A percentile compares a stretch with the other conserved stretches of the same genome.
Conservation (phyloP, 2,329 filamentous ascomycete genomes). For the Didymella pomorum region DNA sequence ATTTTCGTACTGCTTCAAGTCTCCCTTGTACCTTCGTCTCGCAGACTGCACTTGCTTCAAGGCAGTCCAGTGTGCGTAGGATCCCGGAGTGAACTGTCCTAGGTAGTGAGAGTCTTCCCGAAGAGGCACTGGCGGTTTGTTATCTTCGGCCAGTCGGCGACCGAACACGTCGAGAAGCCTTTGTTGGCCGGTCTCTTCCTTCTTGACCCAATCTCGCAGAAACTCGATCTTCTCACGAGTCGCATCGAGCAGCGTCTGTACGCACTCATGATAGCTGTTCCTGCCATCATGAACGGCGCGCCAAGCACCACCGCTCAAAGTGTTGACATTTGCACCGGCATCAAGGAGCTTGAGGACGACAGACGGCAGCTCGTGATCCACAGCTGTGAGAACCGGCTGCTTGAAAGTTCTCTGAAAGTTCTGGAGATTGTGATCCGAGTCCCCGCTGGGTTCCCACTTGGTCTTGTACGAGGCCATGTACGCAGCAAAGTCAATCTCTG, state of each 20-base stretch:
- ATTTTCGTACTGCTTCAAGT: slow-evolving; percentile 43
- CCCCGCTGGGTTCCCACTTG: slow-evolving; percentile 45
- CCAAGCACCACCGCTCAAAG: slow-evolving; percentile 57
- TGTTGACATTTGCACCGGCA: slow-evolving; percentile 71
- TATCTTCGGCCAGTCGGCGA: background rate
- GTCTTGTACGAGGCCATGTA: slow-evolving; percentile 68
- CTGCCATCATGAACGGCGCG: slow-evolving; percentile 34
- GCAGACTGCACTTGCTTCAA: slow-evolving; percentile 53
- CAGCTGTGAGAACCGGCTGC: slow-evolving; percentile 73
- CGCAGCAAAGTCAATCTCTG: slow-evolving; percentile 67
- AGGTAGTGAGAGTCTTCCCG: slow-evolving; percentile 62
- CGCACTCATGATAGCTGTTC: slow-evolving; percentile 47
- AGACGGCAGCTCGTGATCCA: slow-evolving; percentile 59
- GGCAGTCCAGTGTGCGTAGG: slow-evolving; percentile 67
- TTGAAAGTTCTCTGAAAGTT: slow-evolving; percentile 59
- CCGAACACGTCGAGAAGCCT: background rate
- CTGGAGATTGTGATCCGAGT: slow-evolving; percentile 59
- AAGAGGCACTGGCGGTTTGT: slow-evolving; percentile 31
- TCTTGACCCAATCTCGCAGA: slow-evolving; percentile 20
- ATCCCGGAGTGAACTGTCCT: slow-evolving; percentile 58
- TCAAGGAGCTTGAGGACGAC: slow-evolving; percentile 67
- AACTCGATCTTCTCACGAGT: slow-evolving; percentile 62
- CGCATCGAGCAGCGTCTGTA: slow-evolving; percentile 66
- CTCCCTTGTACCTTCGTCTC: slow-evolving; percentile 48
- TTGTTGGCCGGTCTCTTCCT: slow-evolving; percentile 3